Evolutionary conservation across 345 rosid species (phyloP).

Genomic region (Eucalyptus sideroxylon): DNA sequence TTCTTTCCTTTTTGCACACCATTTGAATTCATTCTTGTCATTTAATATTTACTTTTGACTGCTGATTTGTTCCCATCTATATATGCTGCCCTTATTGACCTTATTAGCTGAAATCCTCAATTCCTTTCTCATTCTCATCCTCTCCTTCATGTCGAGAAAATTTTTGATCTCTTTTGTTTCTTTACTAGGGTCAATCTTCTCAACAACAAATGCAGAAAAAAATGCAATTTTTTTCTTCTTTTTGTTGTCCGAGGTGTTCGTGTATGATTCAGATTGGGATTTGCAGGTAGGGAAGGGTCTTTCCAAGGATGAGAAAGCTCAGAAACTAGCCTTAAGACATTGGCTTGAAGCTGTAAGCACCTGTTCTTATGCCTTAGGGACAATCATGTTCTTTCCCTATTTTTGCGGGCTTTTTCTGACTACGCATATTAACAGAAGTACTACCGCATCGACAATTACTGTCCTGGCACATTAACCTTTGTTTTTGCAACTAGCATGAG

Average conservation of each 20-base stretch:
- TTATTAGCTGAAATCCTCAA: background rate
- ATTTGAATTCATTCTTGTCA: background rate
- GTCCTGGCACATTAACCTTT: background rate
- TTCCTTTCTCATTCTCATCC: background rate
- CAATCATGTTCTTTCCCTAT: background rate
- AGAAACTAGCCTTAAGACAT: slow-evolving; percentile 22
- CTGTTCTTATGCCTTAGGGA: background rate
- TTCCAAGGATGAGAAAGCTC: slow-evolving; percentile 35
- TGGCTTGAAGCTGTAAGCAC: slow-evolving; percentile 56
- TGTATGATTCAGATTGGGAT: background rate
- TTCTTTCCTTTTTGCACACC: background rate
- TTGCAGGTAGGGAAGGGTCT: slow-evolving; percentile 38
- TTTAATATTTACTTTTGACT: background rate
- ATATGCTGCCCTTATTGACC: background rate
- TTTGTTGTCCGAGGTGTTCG: background rate
- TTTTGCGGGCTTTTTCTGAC: background rate
- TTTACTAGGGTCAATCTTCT: background rate
- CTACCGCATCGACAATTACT: background rate
- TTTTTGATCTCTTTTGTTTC: background rate
- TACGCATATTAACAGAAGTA: background rate
- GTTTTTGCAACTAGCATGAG: background rate
- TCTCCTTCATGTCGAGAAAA: background rate
- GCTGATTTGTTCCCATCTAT: background rate
- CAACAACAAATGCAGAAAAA: background rate
- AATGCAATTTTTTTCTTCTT: background rate